phyloP scores from a whole-genome alignment of 805 yeast species.

The Tetrapisispora pingtungensis region DNA sequence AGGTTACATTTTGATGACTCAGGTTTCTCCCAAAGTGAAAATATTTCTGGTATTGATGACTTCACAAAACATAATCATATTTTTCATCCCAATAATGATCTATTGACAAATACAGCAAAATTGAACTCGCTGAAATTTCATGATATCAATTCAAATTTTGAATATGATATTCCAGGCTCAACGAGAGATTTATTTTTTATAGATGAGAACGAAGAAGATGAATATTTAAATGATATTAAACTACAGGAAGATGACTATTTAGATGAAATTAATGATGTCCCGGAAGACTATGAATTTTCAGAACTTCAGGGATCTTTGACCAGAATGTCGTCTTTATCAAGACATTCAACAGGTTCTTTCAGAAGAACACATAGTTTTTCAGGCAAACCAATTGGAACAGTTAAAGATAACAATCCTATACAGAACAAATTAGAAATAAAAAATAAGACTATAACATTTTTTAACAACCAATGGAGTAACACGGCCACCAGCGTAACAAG shows the following conservation, averaged over 20 bases:
- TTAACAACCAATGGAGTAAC: slow-evolving; percentile 15
- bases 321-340: slow-evolving; percentile 5
- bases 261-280: slow-evolving; percentile 43
- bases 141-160: slow-evolving; percentile 30
- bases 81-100: too few relatives aligned
- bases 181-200: slow-evolving; percentile 26
- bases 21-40: too few relatives aligned
- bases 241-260: slow-evolving; percentile 32
- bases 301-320: slow-evolving; percentile 16
- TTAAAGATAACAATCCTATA: slow-evolving; percentile 23
- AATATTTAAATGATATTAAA: slow-evolving; percentile 17
- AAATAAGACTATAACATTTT: slow-evolving; percentile 34
- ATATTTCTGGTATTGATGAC: too few relatives aligned
- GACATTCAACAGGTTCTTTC: slow-evolving; percentile 9
- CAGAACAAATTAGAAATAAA: slow-evolving; percentile 30
- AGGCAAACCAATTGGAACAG: slow-evolving; percentile 21
- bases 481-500: background rate
- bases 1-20: too few relatives aligned
- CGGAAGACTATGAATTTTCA: slow-evolving; percentile 34
- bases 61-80: too few relatives aligned
- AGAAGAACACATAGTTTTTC: slow-evolving; percentile 27
- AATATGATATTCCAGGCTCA: slow-evolving; percentile 29
- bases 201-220: slow-evolving; percentile 29
- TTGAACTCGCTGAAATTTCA: slow-evolving; percentile 30
- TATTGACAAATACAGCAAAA: slow-evolving; percentile 4